Evolutionary conservation across 768 basidiomycete genomes (phyloP), one percentile per base, ranked within the genome.

Genomic region (Leccinum fibrillosum): DNA sequence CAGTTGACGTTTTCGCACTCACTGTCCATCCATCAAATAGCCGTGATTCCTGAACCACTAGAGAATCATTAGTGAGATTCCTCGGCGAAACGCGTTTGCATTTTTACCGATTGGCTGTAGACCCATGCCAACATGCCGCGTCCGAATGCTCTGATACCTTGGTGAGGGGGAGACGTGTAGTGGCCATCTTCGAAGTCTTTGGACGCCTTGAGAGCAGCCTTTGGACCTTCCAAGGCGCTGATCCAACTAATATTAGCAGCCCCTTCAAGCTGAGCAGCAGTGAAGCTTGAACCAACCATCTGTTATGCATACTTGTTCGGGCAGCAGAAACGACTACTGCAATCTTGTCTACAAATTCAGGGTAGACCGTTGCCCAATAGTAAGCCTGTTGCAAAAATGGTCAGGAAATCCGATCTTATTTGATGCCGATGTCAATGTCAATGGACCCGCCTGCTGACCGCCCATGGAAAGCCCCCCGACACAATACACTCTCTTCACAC

Each of bases 1-100:
- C 34, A 5, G 12, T 1, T 5, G 12, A 42, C 2, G 12, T 39
- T 3, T 15, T 17, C 5, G 30, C 15, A 7, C 75, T 62, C 62
- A 79, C 76, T 66, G 62, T 49, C 81, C 82, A 49, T 61, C 66
- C 63, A 74, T 61, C 39, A 78, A 71, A 67, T 82, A 76, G 5
- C 67, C 62, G 53, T 80, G 72, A 56, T 82, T 67, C 51, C 81
- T 74, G 71, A 76, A 85, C 82, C 82, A 84, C 83, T 85, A 57
- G 35, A 19, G 3, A 53, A 4, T 32, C 15, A 7, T 50, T 1
- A 37, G 37, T 61, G 7, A 49, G 26, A 3, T n/a, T 48, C 93
- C 72, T 95, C 91, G 57, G 94, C 76, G 17, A 92, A 91, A 54
- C 92, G 81, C n/a, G 92, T 90, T 57, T 87, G 86, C 92, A 76